A percentile compares a stretch with the other conserved stretches of the same genome.
Conservation (phyloP, 495 filamentous ascomycete species). For the Thermothielavioides terrestris region DNA sequence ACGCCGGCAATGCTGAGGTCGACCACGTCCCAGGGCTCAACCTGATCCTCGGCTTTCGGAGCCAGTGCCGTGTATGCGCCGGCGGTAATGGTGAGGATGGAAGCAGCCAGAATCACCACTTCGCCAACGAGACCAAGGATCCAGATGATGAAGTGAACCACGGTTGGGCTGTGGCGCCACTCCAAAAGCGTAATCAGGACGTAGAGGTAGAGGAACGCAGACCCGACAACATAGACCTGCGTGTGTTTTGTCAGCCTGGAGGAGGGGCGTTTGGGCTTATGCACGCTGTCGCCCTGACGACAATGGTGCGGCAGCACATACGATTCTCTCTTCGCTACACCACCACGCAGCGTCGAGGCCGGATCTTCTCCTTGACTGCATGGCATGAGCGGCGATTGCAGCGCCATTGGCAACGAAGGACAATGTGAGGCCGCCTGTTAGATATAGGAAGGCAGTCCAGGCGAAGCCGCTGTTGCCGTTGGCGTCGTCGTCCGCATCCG, state of each 20-base stretch:
- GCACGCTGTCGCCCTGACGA: not conserved
- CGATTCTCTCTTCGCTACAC: conserved; percentile 77
- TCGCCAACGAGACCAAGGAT: conserved; percentile 57
- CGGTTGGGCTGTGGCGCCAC: conserved; percentile 61
- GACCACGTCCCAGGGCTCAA: conserved; percentile 43
- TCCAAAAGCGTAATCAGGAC: conserved; percentile 73
- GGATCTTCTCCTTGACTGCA: conserved; percentile 45
- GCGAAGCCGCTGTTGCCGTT: conserved; percentile 47
- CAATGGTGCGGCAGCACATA: conserved; percentile 25
- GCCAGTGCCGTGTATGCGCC: conserved; percentile 41
- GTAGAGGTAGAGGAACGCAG: conserved; percentile 49
- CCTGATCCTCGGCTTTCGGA: conserved; percentile 1
- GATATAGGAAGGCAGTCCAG: conserved; percentile 63
- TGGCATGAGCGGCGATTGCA: conserved; percentile 68
- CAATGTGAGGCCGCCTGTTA: conserved; percentile 55
- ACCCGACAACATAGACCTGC: conserved; percentile 74
- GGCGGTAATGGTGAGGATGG: conserved; percentile 51
- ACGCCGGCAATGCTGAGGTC: conserved; percentile 39
- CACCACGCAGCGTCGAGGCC: conserved; percentile 51
- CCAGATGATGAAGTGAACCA: conserved; percentile 70
- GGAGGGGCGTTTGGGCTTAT: not conserved
- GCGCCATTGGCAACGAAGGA: conserved; percentile 67
- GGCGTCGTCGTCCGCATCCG: conserved; percentile 29
- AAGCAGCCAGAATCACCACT: conserved; percentile 55
- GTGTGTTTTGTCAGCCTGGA: conserved; percentile 10